Evolutionary conservation across 371 early-diverging fungal species (phyloP).

Genomic region (Ordospora colligata): DNA sequence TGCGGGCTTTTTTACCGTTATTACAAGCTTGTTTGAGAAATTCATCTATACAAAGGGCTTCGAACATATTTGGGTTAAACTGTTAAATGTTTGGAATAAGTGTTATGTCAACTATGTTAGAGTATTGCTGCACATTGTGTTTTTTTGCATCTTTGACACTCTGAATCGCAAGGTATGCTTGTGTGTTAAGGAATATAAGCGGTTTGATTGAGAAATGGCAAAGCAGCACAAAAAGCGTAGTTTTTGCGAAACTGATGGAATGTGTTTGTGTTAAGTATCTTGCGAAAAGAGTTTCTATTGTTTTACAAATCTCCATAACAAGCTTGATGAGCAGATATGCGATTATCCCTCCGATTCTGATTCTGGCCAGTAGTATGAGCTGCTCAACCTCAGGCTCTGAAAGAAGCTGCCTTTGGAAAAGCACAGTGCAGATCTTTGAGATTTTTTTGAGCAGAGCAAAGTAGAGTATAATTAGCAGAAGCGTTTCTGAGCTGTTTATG

Average conservation of each 20-base stretch:
- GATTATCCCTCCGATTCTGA: background rate
- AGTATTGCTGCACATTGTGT: too few species aligned
- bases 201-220: background rate
- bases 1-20: conserved; percentile 28
- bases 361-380: background rate
- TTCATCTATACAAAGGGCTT: background rate
- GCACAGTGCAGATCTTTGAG: background rate
- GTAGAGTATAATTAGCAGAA: background rate
- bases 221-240: background rate
- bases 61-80: background rate
- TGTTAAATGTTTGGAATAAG: background rate
- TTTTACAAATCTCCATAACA: background rate
- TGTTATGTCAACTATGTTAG: background rate
- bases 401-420: background rate
- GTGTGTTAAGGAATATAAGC: background rate
- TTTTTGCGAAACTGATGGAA: background rate
- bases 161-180: too few species aligned
- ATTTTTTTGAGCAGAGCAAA: background rate
- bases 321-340: background rate
- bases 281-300: background rate
- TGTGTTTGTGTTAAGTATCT: too few species aligned
- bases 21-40: conserved; percentile 23
- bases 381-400: background rate
- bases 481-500: background rate
- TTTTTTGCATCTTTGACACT: too few species aligned